Percentiles rank a stretch among this genome's conserved stretches.
Conservation (phyloP, 345 rosid species). For the Sisymbrium altissimum region DNA sequence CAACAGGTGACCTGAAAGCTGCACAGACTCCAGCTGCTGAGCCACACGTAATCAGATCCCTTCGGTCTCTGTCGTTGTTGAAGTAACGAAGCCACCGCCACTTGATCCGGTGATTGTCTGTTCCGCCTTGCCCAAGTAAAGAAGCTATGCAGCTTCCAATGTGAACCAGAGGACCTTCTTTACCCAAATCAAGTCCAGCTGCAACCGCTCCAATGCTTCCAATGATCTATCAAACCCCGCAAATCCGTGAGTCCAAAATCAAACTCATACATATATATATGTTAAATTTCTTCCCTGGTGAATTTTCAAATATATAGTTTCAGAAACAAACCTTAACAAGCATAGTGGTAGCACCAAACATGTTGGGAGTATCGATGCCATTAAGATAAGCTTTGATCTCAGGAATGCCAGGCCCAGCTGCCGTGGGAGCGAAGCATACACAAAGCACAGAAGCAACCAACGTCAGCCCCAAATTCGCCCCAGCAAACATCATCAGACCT, state of each 20-base stretch:
- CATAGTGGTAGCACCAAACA: slow-evolving; percentile 76
- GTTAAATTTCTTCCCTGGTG: not conserved
- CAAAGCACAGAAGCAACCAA: slow-evolving; percentile 64
- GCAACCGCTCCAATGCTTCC: slow-evolving; percentile 95
- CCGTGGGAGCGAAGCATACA: slow-evolving; percentile 87
- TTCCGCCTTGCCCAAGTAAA: slow-evolving; percentile 83
- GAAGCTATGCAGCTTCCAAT: slow-evolving; percentile 86
- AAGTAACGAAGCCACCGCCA: slow-evolving; percentile 95
- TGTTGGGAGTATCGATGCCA: slow-evolving; percentile 89
- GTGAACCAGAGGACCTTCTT: slow-evolving; percentile 94
- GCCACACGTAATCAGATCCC: slow-evolving; percentile 86
- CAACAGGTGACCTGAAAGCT: slow-evolving; percentile 92
- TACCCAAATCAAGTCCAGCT: slow-evolving; percentile 84
- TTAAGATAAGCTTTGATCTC: slow-evolving; percentile 97
- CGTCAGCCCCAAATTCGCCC: slow-evolving; percentile 60
- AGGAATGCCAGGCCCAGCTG: slow-evolving; percentile 95
- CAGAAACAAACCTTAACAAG: slow-evolving; percentile 68
- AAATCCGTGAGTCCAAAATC: not conserved
- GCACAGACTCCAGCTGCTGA: slow-evolving; percentile 93
- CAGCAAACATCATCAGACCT: slow-evolving; percentile 55
- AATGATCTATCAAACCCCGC: slow-evolving; percentile 46
- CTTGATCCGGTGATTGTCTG: slow-evolving; percentile 62
- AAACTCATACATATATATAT: not conserved
- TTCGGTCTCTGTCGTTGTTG: slow-evolving; percentile 88
- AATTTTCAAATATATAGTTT: not conserved